phyloP scores from a whole-genome alignment of 129 eudicot genomes.

The Lonicera japonica region DNA sequence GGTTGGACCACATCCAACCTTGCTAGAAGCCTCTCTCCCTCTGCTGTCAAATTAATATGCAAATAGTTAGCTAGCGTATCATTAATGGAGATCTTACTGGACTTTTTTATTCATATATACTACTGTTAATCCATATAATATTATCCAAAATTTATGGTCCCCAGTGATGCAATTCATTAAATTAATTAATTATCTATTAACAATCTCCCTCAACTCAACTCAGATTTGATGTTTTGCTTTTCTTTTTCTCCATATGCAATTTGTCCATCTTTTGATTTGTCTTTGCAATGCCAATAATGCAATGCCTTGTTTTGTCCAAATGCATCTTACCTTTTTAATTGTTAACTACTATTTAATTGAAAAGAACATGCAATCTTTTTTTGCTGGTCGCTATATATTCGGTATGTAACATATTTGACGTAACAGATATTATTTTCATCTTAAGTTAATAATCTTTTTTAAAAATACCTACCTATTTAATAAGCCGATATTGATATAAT shows the following conservation, averaged over 20 bases:
- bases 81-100: not conserved
- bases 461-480: too few relatives aligned
- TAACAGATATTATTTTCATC: too few relatives aligned
- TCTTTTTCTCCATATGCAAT: too few relatives aligned
- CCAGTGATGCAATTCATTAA: slow-evolving; percentile 6
- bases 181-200: not conserved
- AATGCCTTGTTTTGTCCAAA: not conserved
- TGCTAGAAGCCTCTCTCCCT: slow-evolving; percentile 4
- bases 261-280: not conserved
- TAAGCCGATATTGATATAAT: too few relatives aligned
- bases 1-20: slow-evolving; percentile 8
- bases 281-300: slow-evolving; percentile 1
- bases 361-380: not conserved
- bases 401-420: not conserved
- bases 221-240: not conserved
- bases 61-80: slow-evolving; percentile 1
- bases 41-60: not conserved
- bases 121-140: not conserved
- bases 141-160: slow-evolving; percentile 5
- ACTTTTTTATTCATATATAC: not conserved
- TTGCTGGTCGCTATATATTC: not conserved
- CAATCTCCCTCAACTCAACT: not conserved
- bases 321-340: too few relatives aligned
- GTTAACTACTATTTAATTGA: not conserved
- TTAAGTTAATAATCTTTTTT: too few relatives aligned